Evolutionary conservation across 2,329 filamentous ascomycete genomes (phyloP).

Genomic region (Colletotrichum lindemuthianum): DNA sequence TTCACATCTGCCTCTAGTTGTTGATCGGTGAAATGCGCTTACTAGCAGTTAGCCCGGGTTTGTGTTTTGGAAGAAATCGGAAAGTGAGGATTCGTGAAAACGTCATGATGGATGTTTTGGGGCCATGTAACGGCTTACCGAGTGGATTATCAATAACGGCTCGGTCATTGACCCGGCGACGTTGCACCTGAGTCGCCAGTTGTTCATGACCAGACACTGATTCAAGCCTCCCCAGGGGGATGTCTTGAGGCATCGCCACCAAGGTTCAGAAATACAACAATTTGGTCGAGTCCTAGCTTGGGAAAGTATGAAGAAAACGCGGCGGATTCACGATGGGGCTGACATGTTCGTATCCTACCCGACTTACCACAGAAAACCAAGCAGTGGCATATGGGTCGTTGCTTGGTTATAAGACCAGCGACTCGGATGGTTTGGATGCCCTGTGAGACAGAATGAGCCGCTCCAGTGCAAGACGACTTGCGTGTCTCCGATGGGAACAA

Average conservation of each 20-base stretch:
- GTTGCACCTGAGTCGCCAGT: slow-evolving; percentile 39
- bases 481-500: not conserved
- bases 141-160: slow-evolving; percentile 51
- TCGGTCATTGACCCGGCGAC: slow-evolving; percentile 45
- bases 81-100: not conserved
- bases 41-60: not conserved
- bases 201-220: slow-evolving; percentile 34
- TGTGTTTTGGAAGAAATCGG: not conserved
- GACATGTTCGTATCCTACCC: not conserved
- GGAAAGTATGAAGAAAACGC: too few relatives aligned
- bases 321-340: slow-evolving; percentile 2
- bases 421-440: not conserved
- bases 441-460: slow-evolving; percentile 3
- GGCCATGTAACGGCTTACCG: slow-evolving; percentile 32
- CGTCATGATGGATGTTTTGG: too few relatives aligned
- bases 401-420: too few relatives aligned
- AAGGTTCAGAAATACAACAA: not conserved
- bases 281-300: too few relatives aligned
- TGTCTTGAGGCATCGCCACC: slow-evolving; percentile 15
- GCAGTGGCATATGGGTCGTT: too few relatives aligned
- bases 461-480: not conserved
- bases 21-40: slow-evolving; percentile 50
- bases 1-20: slow-evolving; percentile 49
- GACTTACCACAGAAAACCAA: too few relatives aligned
- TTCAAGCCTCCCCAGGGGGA: slow-evolving; percentile 29